Evolutionary conservation across 176 grass and related monocot genomes (phyloP).

Genomic region (Musa acuminata): DNA sequence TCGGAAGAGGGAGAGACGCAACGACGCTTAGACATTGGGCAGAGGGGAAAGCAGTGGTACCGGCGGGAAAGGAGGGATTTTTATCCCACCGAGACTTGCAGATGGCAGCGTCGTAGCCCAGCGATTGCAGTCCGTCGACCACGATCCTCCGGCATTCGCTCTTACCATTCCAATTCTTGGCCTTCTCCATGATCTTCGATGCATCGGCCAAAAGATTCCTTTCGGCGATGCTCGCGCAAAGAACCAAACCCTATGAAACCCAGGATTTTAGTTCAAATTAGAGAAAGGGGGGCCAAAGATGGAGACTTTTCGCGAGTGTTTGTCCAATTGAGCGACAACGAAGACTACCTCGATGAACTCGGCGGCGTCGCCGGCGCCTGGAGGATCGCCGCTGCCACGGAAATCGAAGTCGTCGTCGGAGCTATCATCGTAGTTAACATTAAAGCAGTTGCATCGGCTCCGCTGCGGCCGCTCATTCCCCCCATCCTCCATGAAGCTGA

Average conservation of each 20-base stretch:
- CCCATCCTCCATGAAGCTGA: constrained; percentile 77
- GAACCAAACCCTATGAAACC: constrained; percentile 47
- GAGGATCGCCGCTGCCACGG: constrained; percentile 28
- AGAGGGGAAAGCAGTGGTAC: not conserved
- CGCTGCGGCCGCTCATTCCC: constrained; percentile 36
- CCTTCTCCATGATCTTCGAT: constrained; percentile 38
- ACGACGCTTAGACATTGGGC: not conserved
- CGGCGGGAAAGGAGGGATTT: constrained; percentile 29
- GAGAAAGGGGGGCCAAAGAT: not conserved
- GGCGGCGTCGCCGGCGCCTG: constrained; percentile 29
- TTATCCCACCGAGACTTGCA: constrained; percentile 86
- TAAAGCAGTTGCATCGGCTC: constrained; percentile 82
- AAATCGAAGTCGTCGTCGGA: constrained; percentile 77
- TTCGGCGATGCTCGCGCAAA: constrained; percentile 51
- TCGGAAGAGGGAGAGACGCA: not conserved
- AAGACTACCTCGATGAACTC: constrained; percentile 56
- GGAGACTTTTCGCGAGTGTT: not conserved
- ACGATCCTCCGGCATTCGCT: constrained; percentile 49
- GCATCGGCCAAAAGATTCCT: constrained; percentile 84
- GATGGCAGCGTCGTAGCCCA: constrained; percentile 74
- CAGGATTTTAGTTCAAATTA: not conserved
- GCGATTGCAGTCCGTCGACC: constrained; percentile 55
- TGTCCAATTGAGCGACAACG: not conserved
- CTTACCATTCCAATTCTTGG: constrained; percentile 41
- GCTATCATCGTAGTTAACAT: constrained; percentile 67